Percentiles rank a stretch among this genome's conserved stretches.
Evolutionary conservation across 2,329 filamentous ascomycete species (phyloP).

Genomic region (Fusarium algeriense): DNA sequence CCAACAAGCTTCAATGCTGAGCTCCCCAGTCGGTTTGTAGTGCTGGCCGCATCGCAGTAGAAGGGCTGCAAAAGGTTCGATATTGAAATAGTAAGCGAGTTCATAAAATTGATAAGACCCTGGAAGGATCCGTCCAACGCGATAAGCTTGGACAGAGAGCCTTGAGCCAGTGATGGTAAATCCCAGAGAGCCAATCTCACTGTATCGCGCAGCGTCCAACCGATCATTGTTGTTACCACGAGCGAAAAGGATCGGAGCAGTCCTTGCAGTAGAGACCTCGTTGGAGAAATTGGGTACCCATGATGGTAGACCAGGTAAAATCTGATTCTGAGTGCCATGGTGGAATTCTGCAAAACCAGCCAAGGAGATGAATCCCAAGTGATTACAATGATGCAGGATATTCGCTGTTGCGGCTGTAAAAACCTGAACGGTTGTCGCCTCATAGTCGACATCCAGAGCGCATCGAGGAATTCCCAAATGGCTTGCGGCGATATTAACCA

Average conservation of each 20-base stretch:
- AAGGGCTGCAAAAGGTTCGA: neutral
- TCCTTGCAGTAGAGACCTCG: neutral
- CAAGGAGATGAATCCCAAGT: neutral
- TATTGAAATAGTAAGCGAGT: neutral
- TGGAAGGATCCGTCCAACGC: neutral
- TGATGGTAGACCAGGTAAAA: neutral
- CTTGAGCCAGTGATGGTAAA: neutral
- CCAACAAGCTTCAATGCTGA: neutral
- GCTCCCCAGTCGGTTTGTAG: neutral
- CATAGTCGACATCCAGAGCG: neutral
- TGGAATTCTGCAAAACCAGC: neutral
- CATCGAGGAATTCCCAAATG: neutral
- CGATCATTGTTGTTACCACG: neutral
- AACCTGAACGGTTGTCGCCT: neutral
- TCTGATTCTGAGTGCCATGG: neutral
- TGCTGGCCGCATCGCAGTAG: neutral
- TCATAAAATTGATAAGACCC: neutral
- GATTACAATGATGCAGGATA: neutral
- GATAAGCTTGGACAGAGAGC: neutral
- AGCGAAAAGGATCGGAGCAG: neutral
- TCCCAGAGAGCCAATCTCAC: neutral
- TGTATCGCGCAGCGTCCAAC: neutral
- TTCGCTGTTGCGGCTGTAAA: neutral
- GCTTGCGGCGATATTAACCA: neutral
- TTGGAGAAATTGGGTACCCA: neutral